These are phyloP conservation scores for Neurospora cerealis DNA, from an alignment of 495 filamentous ascomycete species.

Conservation along the genomic window DNA sequence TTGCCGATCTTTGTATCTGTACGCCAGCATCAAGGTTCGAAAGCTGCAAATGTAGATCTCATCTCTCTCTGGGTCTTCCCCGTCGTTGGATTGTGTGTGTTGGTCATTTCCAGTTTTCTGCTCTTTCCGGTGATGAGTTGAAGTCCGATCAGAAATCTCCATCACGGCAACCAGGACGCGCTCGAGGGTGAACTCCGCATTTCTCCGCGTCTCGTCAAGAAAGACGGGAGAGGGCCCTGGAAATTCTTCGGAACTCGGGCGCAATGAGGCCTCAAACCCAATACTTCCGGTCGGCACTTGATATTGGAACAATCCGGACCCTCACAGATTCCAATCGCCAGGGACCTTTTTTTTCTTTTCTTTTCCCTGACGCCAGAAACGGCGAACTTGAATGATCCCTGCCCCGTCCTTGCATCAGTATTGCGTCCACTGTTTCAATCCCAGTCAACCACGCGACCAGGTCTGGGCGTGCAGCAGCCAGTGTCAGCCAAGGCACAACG, in stretches of 20 bases:
- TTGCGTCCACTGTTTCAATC: slow-evolving; percentile 10
- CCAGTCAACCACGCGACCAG: slow-evolving; percentile 22
- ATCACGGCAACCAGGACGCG: background rate
- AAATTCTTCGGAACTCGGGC: background rate
- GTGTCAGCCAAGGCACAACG: background rate
- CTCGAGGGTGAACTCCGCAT: background rate
- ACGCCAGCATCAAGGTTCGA: background rate
- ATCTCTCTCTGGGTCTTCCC: background rate
- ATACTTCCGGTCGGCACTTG: background rate
- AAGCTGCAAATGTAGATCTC: background rate
- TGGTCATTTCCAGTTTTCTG: background rate
- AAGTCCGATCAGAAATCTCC: background rate
- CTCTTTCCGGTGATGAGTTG: background rate
- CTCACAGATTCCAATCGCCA: background rate
- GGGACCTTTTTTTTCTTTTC: background rate
- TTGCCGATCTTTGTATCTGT: background rate
- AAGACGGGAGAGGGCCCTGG: background rate
- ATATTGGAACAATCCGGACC: background rate
- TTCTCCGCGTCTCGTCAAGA: background rate
- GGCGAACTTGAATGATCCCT: background rate
- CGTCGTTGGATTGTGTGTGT: background rate
- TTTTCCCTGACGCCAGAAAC: background rate
- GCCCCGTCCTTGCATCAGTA: slow-evolving; percentile 3
- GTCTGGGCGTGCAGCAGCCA: slow-evolving; percentile 6
- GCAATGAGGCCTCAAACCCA: background rate